Evolutionary conservation across 1,139 yeast genomes (phyloP).

Genomic region (Wickerhamomyces sp.): DNA sequence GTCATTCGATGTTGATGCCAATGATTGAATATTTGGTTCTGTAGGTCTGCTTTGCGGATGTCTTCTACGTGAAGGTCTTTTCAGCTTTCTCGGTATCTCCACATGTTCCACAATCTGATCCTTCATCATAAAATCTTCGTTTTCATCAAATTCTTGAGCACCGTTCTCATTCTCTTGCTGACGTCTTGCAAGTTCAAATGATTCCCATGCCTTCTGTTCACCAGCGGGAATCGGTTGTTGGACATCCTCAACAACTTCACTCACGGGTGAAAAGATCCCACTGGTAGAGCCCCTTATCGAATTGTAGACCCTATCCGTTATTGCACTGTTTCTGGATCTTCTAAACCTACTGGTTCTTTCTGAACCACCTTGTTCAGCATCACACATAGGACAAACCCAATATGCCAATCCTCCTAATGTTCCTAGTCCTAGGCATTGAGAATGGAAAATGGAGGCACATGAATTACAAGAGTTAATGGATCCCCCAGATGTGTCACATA

Average conservation of each 20-base stretch:
- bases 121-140: neutral
- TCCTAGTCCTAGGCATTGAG: slow-evolving; percentile 20
- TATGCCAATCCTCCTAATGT: slow-evolving; percentile 6
- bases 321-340: slow-evolving; percentile 22
- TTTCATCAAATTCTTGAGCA: neutral
- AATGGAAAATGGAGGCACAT: slow-evolving; percentile 25
- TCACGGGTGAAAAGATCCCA: slow-evolving; percentile 2
- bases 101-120: neutral
- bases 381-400: slow-evolving; percentile 27
- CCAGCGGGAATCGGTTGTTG: slow-evolving; percentile 13
- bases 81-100: slow-evolving; percentile 11
- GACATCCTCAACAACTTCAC: slow-evolving; percentile 11
- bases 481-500: slow-evolving; percentile 20
- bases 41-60: neutral
- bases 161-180: neutral
- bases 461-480: slow-evolving; percentile 17
- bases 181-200: slow-evolving; percentile 17
- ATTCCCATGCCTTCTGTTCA: slow-evolving; percentile 21
- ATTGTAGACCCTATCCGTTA: slow-evolving; percentile 23
- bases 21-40: neutral
- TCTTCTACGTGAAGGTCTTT: slow-evolving; percentile 19
- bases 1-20: neutral
- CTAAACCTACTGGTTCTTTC: slow-evolving; percentile 19
- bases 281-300: slow-evolving; percentile 5
- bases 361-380: slow-evolving; percentile 18